Evolutionary conservation across 768 basidiomycete genomes (phyloP), one percentile per base, ranked within the genome.

Genomic region (Hygrophoropsis aurantiaca): DNA sequence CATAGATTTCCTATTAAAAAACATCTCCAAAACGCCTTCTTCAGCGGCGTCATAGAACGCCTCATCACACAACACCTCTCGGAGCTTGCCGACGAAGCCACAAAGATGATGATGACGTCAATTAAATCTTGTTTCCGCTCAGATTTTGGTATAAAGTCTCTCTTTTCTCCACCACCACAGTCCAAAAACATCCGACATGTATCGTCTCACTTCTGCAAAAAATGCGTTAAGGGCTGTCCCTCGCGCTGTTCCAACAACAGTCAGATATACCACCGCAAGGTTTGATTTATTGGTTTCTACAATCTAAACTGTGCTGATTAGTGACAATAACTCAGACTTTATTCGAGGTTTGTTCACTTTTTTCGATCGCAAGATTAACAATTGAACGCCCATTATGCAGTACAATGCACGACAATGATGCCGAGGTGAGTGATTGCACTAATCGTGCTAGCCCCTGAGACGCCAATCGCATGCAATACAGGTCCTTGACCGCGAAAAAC

Each of bases 381-480:
- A 25, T 21, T n/a, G 15, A 11, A 35, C 42, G 23, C 27, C 11
- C 11, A n/a, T n/a, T 1, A 18, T n/a, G 35, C 13, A 73, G 73
- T 62, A 77, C 81, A 13, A 79, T 81, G 69, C 81, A 81, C 52
- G 77, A 79, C 38, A 82, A 82, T 52, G 74, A 80, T 52, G 70
- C 82, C 5, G 70, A 78, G 58, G 81, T 82, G 48, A 19, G 53
- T 52, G 9, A 15, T 8, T 9, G 30, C 7, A 2, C 36, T 27
- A 15, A 25, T 15, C 2, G 36, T 21, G 23, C 36, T 32, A 27
- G 16, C 42, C 25, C 5, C n/a, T 8, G 2, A 15, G 18, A n/a
- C n/a, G n/a, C n/a, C n/a, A n/a, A n/a, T n/a, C n/a, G n/a, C n/a
- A n/a, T 5, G 13, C n/a, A 25, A 4, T 16, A 18, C 40, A 82